Conservation (phyloP, 495 filamentous ascomycete species). For the Pseudoneurospora amorphoporcata region DNA sequence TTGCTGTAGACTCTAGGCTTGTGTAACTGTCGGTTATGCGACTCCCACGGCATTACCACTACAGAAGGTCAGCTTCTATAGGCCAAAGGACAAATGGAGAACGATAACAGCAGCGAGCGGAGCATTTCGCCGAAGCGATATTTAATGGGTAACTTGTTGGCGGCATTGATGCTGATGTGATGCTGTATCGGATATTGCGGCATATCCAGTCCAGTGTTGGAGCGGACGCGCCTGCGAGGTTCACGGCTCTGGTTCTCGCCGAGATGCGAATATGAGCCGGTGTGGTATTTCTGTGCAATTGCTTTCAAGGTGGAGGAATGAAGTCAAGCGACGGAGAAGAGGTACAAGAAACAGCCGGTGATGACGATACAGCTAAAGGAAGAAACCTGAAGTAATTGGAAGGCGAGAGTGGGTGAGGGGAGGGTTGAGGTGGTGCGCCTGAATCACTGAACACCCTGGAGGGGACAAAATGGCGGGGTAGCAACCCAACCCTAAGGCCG, state of each 20-base stretch:
- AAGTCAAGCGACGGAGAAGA: neutral
- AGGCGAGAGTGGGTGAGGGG: neutral
- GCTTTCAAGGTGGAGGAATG: neutral
- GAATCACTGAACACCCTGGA: neutral
- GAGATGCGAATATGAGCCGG: neutral
- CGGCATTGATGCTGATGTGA: neutral
- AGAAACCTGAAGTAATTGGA: too few species aligned
- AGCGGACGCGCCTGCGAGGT: neutral
- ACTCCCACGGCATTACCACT: neutral
- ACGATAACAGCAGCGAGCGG: neutral
- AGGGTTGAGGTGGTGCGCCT: neutral
- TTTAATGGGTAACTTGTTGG: neutral
- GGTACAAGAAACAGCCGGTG: neutral
- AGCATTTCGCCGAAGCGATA: neutral
- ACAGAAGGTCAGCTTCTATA: neutral
- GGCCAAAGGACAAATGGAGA: neutral
- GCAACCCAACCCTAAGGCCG: neutral
- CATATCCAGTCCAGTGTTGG: neutral
- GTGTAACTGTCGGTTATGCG: neutral
- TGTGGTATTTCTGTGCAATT: neutral
- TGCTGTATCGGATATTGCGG: neutral
- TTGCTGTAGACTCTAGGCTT: neutral
- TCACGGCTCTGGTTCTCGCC: neutral
- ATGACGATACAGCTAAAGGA: neutral
- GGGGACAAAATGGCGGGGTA: neutral